Evolutionary conservation across 2,329 filamentous ascomycete species (phyloP).

Genomic region (Talaromyces sp.): DNA sequence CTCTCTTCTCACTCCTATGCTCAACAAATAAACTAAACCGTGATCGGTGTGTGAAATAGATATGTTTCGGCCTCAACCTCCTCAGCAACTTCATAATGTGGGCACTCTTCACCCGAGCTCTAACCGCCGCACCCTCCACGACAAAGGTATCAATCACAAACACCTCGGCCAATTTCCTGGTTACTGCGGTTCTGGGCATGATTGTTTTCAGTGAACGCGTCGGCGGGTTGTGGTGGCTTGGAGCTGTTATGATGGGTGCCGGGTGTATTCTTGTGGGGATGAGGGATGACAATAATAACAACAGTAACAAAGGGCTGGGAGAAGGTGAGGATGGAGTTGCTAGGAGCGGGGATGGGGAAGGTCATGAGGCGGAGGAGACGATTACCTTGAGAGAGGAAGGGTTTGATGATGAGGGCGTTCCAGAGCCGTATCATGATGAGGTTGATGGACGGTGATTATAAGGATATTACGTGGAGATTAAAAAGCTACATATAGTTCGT

Average conservation of each 20-base stretch:
- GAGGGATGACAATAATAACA: constrained; percentile 44
- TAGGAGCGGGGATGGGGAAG: not conserved
- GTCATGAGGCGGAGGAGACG: constrained; percentile 12
- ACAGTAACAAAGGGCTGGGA: constrained; percentile 9
- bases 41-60: constrained; percentile 34
- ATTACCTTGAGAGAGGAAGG: constrained; percentile 8
- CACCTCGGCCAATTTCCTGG: constrained; percentile 58
- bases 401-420: not conserved
- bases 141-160: constrained; percentile 61
- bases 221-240: constrained; percentile 57
- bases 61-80: constrained; percentile 58
- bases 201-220: constrained; percentile 55
- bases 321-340: constrained; percentile 10
- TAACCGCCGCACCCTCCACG: constrained; percentile 56
- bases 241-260: constrained; percentile 54
- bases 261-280: constrained; percentile 60
- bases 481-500: not conserved
- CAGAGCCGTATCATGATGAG: constrained; percentile 7
- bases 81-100: constrained; percentile 61
- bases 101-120: constrained; percentile 58
- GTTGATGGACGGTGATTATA: constrained; percentile 1
- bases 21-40: constrained; percentile 19
- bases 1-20: not conserved
- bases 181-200: constrained; percentile 56
- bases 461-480: not conserved